Evolutionary conservation across 768 basidiomycete species (phyloP), one percentile per base, ranked within the genome.

Genomic region (Phlebiopsis flavidoalba): DNA sequence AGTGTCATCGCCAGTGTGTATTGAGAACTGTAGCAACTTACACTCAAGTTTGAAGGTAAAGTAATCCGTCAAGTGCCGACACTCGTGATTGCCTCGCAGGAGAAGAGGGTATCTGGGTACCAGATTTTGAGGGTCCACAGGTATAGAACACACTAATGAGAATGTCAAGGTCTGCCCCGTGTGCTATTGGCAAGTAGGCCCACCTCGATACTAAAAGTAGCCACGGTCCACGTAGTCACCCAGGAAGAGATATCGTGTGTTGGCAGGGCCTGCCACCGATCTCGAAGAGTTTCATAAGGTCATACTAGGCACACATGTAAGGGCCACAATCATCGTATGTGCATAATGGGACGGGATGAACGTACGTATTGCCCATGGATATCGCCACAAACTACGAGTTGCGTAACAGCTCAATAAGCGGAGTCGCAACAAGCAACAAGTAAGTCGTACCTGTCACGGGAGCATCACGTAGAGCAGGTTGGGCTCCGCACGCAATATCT

Each of bases 11-110:
- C 2, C 17, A n/a, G 19, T 8, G 36, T 26, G 37, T 26, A n/a
- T 47, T 0, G 31, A 36, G 3, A 43, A 17, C 12, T 43, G 3
- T 8, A 31, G 26, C 6, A 46, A 76, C 92, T 69, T 70, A 94
- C 95, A 97, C 79, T 98, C 96, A 26, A 97, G 87, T 75, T 97
- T 98, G 83, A 98, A 98, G 37, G 95, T 98, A 72, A 97, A 98
- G 75, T 98, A 98, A 70, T 98, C 95, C 21, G 96, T 99, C 72
- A 98, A 77, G 77, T 98, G 97, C 53, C 97, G 87, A 72, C 97
- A 99, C 78, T 99, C 97, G 74, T 99, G 97, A 69, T 99, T 99
- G 53, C 97, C 97, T 53, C 97, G 92, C 37, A 99, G 83, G 45
- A 99, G 84, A 96, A 98, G 40, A 98, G 80, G 26, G 95, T 97